phyloP scores from a whole-genome alignment of 306 rosid genomes.

The Sesbania bispinosa region DNA sequence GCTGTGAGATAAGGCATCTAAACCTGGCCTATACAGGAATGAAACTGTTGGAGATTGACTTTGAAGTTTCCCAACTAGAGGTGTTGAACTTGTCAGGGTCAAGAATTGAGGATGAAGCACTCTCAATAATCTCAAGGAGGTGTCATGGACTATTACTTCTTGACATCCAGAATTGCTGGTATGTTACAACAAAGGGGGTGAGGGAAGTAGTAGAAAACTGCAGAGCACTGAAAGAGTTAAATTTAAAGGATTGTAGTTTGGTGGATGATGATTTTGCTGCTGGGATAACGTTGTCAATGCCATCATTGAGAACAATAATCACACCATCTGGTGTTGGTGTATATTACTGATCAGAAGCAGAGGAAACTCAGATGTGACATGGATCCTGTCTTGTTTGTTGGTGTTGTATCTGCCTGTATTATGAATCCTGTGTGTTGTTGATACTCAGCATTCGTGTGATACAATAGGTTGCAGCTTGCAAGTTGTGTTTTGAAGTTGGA shows the following conservation, averaged over 20 bases:
- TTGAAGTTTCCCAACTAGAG: conserved; percentile 46
- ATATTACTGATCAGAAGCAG: conserved; percentile 29
- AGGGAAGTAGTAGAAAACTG: conserved; percentile 52
- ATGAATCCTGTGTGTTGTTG: not conserved
- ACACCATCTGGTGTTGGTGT: conserved; percentile 38
- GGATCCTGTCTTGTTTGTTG: not conserved
- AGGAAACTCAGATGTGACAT: not conserved
- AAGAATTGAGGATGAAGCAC: conserved; percentile 45
- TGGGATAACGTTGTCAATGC: conserved; percentile 45
- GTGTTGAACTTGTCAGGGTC: conserved; percentile 38
- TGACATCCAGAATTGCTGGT: conserved; percentile 40
- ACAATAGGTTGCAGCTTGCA: not conserved
- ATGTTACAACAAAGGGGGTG: conserved; percentile 58
- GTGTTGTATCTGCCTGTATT: not conserved
- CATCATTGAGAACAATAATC: conserved; percentile 52
- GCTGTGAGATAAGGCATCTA: conserved; percentile 50
- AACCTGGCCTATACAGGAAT: conserved; percentile 29
- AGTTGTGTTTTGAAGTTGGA: not conserved
- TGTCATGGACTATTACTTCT: conserved; percentile 43
- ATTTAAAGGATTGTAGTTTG: conserved; percentile 42
- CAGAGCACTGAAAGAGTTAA: conserved; percentile 52
- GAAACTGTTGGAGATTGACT: conserved; percentile 31
- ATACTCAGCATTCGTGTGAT: not conserved
- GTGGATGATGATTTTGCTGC: conserved; percentile 39
- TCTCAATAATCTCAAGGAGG: conserved; percentile 48